Conservation (phyloP, 805 yeast species). For the Zygosaccharomyces lentus region DNA sequence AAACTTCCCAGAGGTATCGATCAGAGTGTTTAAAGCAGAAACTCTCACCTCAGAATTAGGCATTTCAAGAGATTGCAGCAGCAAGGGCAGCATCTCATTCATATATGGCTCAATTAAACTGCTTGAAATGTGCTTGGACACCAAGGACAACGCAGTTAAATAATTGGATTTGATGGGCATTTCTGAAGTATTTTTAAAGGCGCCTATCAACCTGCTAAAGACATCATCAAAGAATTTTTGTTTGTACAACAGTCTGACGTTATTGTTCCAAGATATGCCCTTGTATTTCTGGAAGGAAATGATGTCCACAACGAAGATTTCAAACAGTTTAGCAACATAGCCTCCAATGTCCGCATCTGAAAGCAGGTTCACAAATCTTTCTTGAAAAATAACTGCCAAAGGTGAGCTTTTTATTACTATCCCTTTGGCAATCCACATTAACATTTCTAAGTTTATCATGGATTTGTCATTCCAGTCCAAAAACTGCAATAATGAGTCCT, state of each 20-base stretch:
- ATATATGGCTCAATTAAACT: constrained; percentile 63
- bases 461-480: constrained; percentile 18
- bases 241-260: constrained; percentile 66
- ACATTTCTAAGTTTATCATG: constrained; percentile 44
- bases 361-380: constrained; percentile 37
- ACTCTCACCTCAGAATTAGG: constrained; percentile 46
- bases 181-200: constrained; percentile 36
- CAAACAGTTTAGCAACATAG: constrained; percentile 51
- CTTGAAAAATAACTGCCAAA: constrained; percentile 33
- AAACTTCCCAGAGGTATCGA: constrained; percentile 52
- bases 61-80: constrained; percentile 58
- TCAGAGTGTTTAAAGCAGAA: constrained; percentile 59
- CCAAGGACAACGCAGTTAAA: constrained; percentile 60
- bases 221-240: constrained; percentile 68
- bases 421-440: constrained; percentile 72
- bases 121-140: constrained; percentile 61
- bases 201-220: constrained; percentile 51
- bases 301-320: constrained; percentile 63
- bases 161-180: constrained; percentile 44
- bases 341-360: constrained; percentile 34
- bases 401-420: constrained; percentile 55
- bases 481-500: constrained; percentile 10
- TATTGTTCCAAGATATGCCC: constrained; percentile 45
- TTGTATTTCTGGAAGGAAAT: constrained; percentile 50
- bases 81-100: constrained; percentile 60